These are phyloP conservation scores for Colletotrichum higginsianum DNA, from an alignment of 2,329 filamentous ascomycete genomes.

Conservation along the genomic window DNA sequence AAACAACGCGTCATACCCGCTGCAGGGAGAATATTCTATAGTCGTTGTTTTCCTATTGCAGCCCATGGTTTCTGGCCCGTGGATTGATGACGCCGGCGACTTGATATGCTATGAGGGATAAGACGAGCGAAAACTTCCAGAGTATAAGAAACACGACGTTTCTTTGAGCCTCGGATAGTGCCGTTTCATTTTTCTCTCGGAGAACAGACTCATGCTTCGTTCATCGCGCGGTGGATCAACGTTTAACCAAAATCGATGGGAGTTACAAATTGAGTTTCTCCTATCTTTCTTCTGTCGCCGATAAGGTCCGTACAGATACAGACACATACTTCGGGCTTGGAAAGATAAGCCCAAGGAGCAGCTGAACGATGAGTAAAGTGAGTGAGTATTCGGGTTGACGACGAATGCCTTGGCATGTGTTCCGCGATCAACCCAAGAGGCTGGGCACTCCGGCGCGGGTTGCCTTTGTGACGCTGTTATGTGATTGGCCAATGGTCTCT, in stretches of 20 bases:
- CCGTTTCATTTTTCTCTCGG: too few relatives aligned
- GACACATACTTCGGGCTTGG: background rate
- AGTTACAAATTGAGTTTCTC: background rate
- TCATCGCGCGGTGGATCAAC: too few relatives aligned
- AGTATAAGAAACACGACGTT: background rate
- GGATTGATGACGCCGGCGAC: background rate
- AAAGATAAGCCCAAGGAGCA: background rate
- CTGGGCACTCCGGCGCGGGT: conserved; percentile 7
- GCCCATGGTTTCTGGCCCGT: background rate
- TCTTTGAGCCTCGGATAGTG: too few relatives aligned
- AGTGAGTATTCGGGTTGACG: background rate
- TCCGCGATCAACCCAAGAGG: background rate
- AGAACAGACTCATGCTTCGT: background rate
- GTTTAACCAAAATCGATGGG: background rate
- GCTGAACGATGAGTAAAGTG: background rate
- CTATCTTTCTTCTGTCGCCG: background rate
- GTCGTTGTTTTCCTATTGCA: too few relatives aligned
- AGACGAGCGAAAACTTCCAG: too few relatives aligned
- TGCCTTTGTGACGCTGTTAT: conserved; percentile 8
- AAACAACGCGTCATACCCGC: background rate
- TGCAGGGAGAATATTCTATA: too few relatives aligned
- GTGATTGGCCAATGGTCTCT: conserved; percentile 25
- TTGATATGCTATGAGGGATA: background rate
- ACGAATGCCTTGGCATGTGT: background rate
- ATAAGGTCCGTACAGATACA: background rate